A percentile compares a stretch with the other conserved stretches of the same genome.
Conservation (phyloP, 2,329 filamentous ascomycete species). For the Aspergillus glaucus region DNA sequence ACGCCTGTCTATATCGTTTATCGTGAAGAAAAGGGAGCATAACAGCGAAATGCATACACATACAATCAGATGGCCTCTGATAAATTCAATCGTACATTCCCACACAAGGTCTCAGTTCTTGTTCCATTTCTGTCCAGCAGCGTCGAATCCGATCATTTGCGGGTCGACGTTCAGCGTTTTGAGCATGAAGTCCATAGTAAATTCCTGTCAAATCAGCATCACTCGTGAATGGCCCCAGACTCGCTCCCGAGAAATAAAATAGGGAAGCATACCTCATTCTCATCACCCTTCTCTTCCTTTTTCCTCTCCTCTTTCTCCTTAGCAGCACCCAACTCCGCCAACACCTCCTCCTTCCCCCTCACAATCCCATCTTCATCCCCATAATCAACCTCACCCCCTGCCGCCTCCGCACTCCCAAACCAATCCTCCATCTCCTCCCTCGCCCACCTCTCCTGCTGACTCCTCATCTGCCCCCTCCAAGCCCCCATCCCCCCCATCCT, state of each 20-base stretch:
- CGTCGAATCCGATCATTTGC: slow-evolving; percentile 58
- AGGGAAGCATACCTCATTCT: slow-evolving; percentile 23
- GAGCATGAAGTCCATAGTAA: slow-evolving; percentile 66
- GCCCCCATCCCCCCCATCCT: slow-evolving; percentile 58
- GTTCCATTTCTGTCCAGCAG: slow-evolving; percentile 52
- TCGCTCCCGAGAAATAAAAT: slow-evolving; percentile 5
- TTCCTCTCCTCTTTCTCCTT: slow-evolving; percentile 22
- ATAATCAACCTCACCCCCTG: slow-evolving; percentile 23
- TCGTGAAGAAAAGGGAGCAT: background rate
- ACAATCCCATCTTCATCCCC: slow-evolving; percentile 34
- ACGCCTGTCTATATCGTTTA: background rate
- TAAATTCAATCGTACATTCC: background rate
- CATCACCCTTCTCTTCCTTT: slow-evolving; percentile 28
- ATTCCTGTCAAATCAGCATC: slow-evolving; percentile 41
- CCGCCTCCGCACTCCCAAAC: slow-evolving; percentile 28
- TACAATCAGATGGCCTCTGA: background rate
- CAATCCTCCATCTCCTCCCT: slow-evolving; percentile 32
- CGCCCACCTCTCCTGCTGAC: slow-evolving; percentile 38
- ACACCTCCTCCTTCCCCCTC: slow-evolving; percentile 35
- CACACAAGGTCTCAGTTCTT: slow-evolving; percentile 10
- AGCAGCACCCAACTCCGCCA: slow-evolving; percentile 36
- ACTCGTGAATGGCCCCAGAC: background rate
- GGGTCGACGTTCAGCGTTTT: slow-evolving; percentile 58
- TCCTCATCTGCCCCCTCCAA: slow-evolving; percentile 47
- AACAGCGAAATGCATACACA: background rate